Conservation (phyloP, 1,139 yeast genomes). For the Hyphopichia buzzinii region DNA sequence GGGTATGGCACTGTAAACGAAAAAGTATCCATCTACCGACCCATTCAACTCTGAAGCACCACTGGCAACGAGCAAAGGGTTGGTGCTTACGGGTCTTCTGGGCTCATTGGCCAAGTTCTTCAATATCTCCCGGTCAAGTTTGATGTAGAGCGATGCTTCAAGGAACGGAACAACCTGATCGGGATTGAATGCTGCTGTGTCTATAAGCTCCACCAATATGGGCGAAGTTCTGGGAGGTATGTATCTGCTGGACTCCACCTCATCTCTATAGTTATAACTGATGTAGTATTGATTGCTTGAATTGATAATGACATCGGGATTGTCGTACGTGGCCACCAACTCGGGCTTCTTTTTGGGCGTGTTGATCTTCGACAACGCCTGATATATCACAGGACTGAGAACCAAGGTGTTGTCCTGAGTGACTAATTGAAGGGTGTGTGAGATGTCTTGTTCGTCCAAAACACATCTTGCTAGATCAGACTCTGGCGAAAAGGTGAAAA, state of each 20-base stretch:
- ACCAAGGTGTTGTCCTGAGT: slow-evolving; percentile 13
- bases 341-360: slow-evolving; percentile 3
- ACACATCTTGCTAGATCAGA: slow-evolving; percentile 38
- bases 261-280: slow-evolving; percentile 16
- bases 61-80: slow-evolving; percentile 68
- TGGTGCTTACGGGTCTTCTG: slow-evolving; percentile 59
- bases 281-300: slow-evolving; percentile 24
- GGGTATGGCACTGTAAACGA: slow-evolving; percentile 69
- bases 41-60: slow-evolving; percentile 79
- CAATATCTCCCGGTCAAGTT: slow-evolving; percentile 57
- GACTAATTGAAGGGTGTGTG: slow-evolving; percentile 12
- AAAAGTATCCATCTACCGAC: slow-evolving; percentile 66
- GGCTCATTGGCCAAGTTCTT: slow-evolving; percentile 67
- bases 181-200: slow-evolving; percentile 68
- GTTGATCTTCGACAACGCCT: slow-evolving; percentile 19
- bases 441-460: slow-evolving; percentile 41
- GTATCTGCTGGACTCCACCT: slow-evolving; percentile 22
- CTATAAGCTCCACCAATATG: slow-evolving; percentile 63
- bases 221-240: slow-evolving; percentile 51
- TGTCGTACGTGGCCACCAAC: slow-evolving; percentile 1
- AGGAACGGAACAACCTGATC: slow-evolving; percentile 68
- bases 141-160: slow-evolving; percentile 64
- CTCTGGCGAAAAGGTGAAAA: slow-evolving; percentile 52
- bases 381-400: slow-evolving; percentile 31
- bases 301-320: slow-evolving; percentile 8